Evolutionary conservation across 2,329 filamentous ascomycete genomes (phyloP).

Genomic region (Didymella arachidicola): DNA sequence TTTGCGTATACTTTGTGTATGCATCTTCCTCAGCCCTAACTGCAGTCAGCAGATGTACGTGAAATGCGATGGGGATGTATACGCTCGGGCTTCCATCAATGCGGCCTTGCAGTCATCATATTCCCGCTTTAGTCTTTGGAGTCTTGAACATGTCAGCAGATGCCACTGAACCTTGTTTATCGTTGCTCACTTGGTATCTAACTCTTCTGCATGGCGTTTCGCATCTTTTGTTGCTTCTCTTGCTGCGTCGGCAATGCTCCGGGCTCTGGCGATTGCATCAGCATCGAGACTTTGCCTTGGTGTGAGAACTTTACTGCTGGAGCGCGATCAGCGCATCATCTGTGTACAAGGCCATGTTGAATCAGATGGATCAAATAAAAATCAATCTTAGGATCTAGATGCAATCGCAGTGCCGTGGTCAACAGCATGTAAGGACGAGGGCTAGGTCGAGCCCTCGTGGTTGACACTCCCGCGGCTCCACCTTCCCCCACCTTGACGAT

Average conservation of each 20-base stretch:
- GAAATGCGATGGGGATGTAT: slow-evolving; percentile 51
- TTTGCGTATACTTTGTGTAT: slow-evolving; percentile 10
- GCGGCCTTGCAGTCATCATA: slow-evolving; percentile 8
- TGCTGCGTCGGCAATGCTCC: slow-evolving; percentile 1
- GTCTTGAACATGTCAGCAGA: slow-evolving; percentile 4
- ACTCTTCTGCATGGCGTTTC: background rate
- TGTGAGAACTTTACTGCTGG: background rate
- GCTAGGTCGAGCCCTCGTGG: background rate
- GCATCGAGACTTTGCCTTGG: background rate
- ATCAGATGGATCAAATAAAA: too few relatives aligned
- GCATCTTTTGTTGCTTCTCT: background rate
- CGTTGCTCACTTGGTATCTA: slow-evolving; percentile 1
- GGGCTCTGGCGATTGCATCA: slow-evolving; percentile 9
- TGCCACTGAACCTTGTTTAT: background rate
- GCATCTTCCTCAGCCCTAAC: slow-evolving; percentile 6
- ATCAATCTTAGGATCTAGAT: background rate
- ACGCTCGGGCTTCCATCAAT: slow-evolving; percentile 61
- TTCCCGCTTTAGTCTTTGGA: slow-evolving; percentile 8
- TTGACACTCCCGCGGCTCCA: background rate
- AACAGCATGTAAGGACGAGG: background rate
- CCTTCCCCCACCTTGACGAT: background rate
- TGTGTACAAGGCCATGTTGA: background rate
- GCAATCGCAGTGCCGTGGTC: background rate
- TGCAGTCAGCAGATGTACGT: background rate
- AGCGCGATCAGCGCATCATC: background rate